Evolutionary conservation across 106 monocot genomes (phyloP), one percentile per base, ranked within the genome.

Genomic region (Iris macrosiphon): DNA sequence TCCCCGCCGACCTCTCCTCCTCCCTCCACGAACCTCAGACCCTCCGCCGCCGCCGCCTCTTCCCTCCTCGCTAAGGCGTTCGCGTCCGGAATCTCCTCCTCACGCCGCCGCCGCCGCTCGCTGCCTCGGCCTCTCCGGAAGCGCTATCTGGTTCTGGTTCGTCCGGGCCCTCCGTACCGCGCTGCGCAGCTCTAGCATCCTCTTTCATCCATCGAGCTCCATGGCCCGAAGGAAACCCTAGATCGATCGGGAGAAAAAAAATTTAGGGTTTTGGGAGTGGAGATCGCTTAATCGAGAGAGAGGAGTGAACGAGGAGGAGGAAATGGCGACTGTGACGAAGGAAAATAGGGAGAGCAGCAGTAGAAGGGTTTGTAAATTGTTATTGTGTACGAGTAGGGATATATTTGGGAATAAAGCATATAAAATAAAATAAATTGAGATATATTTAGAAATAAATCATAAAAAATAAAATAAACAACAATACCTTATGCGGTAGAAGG

Each of bases 101-200:
- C 45, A 50, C 34, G 35, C 26, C 13, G 19, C 33, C 19, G 22
- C 32, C 52, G n/a, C n/a, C n/a, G n/a, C n/a, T n/a, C 3, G 65
- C 45, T 21, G 59, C 14, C 60, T 31, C n/a, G n/a, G 41, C 24
- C 61, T 43, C 48, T 35, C 58, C 25, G 62, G 27, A 50, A 40
- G 31, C 7, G 49, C 63, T 42, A 40, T 18, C 51, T 25, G 66
- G n/a, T 70, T 65, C 67, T 23, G 56, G 47, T 60, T 55, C 20
- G 55, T 61, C 48, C 61, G 60, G 21, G 62, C 66, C 57, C 78
- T 50, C n/a, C 72, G 66, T 42, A 37, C 61, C 37, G 49, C 78
- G 52, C 76, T 70, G 33, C 69, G 76, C 41, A 65, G 64, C 52
- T 64, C 76, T 34, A 64, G 76, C 76, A 76, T 76, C 62, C 44